Evolutionary conservation across 2,329 filamentous ascomycete species (phyloP), one percentile per base, ranked within the genome.

Genomic region (Verticillium longisporum): DNA sequence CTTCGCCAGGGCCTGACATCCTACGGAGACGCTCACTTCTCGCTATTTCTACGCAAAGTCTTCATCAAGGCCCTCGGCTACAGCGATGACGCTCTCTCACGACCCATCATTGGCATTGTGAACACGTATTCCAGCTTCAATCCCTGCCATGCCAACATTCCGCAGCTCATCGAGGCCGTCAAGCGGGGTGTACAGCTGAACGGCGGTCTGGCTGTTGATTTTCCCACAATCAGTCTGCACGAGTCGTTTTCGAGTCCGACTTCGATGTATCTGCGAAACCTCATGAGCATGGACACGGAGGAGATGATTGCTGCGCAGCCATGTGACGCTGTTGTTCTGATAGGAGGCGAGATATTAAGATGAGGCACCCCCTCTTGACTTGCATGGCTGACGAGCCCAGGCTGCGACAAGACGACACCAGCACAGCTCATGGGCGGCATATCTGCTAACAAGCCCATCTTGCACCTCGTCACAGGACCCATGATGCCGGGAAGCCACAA

Each of bases 281-380:
- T 91, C 61, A 91, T 92, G 88, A 88, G 85, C 65, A 90, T 91
- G 86, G 89, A 91, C 68, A 91, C 89, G 0, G 89, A 91, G 71
- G 88, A 91, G 75, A 91, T 91, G 88, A 86, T 91, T 59, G 77
- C 78, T 54, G 88, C 88, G 0, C 88, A 91, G 71, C 88, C 88
- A 0, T 79, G 88, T 15, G 88, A 92, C 72, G 84, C 86, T 0
- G 84, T 85, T 10, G 80, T 89, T 14, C 77, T 88, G 65, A 87
- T 91, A 66, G 88, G 88, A 56, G 88, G 86, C 85, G 61, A 63
- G 74, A 72, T 4, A 14, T 4, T n/a, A 50, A 21, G 41, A 9
- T 50, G 7, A 50, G 26, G 26, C 26, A 26, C 26, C 41, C 41
- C 41, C 41, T 50, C 21, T 26, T n/a, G 4, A 2, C 9, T 1